A percentile compares a stretch with the other conserved stretches of the same genome.
Conservation (phyloP, 768 basidiomycete species). For the Mycena chlorophos region DNA sequence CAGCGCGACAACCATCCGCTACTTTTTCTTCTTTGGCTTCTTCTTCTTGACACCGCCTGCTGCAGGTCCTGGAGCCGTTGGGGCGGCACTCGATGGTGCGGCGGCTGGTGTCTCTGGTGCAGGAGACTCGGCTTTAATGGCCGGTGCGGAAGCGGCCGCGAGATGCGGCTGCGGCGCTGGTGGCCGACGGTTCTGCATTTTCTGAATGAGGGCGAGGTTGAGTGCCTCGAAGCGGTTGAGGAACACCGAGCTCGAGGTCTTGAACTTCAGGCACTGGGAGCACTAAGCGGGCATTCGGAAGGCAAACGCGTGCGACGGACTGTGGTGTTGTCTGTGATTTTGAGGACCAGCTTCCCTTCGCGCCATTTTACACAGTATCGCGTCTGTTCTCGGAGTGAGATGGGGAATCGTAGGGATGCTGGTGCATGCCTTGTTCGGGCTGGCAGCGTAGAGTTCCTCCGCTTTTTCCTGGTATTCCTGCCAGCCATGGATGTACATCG, state of each 20-base stretch:
- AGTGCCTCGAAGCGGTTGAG: conserved; percentile 95
- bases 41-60: conserved; percentile 78
- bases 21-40: conserved; percentile 81
- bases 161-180: conserved; percentile 30
- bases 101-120: conserved; percentile 13
- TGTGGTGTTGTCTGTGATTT: conserved; percentile 88
- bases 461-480: conserved; percentile 90
- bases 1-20: background rate
- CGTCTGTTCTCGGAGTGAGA: conserved; percentile 48
- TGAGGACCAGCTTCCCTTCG: conserved; percentile 86
- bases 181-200: conserved; percentile 71
- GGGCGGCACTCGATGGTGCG: conserved; percentile 33
- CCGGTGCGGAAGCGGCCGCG: too few species aligned
- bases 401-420: background rate
- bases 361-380: conserved; percentile 94
- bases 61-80: conserved; percentile 35
- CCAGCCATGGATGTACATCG: conserved; percentile 84
- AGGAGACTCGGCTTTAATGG: conserved; percentile 25
- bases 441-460: conserved; percentile 77
- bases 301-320: conserved; percentile 48
- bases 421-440: conserved; percentile 67
- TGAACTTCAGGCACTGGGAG: conserved; percentile 89
- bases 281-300: background rate
- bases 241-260: conserved; percentile 91
- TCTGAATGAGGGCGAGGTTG: conserved; percentile 81